phyloP scores from a whole-genome alignment of 345 rosid genomes.

The Salix udensis region DNA sequence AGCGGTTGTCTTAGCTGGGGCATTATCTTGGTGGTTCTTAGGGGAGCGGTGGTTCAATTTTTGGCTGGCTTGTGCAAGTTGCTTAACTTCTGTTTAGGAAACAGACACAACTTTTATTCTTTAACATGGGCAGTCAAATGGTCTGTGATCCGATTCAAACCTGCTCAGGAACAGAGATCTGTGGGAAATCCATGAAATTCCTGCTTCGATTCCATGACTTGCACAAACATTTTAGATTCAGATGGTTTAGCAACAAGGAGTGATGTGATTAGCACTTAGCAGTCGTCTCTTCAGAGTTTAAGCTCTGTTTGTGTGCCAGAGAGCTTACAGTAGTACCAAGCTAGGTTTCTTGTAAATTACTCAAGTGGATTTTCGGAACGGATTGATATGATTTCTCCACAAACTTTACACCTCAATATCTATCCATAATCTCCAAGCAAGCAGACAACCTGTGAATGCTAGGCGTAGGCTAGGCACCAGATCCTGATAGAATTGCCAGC shows the following conservation, averaged over 20 bases:
- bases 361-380: neutral
- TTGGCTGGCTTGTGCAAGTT: neutral
- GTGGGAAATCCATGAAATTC: neutral
- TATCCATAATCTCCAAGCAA: neutral
- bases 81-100: conserved; percentile 16
- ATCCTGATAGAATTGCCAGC: neutral
- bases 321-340: neutral
- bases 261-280: neutral
- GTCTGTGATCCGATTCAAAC: neutral
- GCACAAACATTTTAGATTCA: no score
- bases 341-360: neutral
- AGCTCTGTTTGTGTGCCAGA: neutral
- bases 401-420: neutral
- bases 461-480: neutral
- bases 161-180: neutral
- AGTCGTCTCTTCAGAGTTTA: neutral
- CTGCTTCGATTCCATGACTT: neutral
- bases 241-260: neutral
- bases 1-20: neutral
- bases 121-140: neutral
- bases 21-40: neutral
- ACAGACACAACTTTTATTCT: neutral
- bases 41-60: neutral
- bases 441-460: neutral
- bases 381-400: neutral